These are phyloP conservation scores for Phytophthora pseudosyringae DNA, from an alignment of 352 stramenopile species.

Conservation along the genomic window DNA sequence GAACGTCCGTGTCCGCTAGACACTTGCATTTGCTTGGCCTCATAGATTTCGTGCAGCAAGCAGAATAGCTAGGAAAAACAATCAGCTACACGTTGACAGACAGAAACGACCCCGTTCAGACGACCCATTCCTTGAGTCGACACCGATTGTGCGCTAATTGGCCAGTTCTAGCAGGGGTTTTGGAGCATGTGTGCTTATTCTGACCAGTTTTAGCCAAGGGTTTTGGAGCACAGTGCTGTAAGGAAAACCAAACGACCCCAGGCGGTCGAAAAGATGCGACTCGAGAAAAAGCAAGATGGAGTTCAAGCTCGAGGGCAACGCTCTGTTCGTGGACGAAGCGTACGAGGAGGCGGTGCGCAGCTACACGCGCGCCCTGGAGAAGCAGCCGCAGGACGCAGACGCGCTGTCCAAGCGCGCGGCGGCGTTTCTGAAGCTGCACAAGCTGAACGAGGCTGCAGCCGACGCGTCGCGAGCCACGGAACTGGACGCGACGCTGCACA, in stretches of 20 bases:
- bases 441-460: constrained; percentile 53
- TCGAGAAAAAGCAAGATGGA: constrained; percentile 53
- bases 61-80: too few species aligned
- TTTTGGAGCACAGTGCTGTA: too few species aligned
- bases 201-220: too few species aligned
- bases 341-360: constrained; percentile 65
- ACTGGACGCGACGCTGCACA: constrained; percentile 53
- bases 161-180: too few species aligned
- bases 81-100: too few species aligned
- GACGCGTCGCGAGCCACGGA: constrained; percentile 61
- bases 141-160: too few species aligned
- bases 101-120: too few species aligned
- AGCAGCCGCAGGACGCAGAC: constrained; percentile 51
- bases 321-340: constrained; percentile 84
- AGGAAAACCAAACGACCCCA: neutral
- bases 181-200: too few species aligned
- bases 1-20: constrained; percentile 79
- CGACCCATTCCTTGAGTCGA: too few species aligned
- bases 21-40: neutral
- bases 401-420: constrained; percentile 73
- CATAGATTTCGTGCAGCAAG: constrained; percentile 11
- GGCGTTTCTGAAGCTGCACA: constrained; percentile 72
- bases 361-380: constrained; percentile 58
- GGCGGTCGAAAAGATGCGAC: neutral
- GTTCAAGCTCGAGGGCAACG: constrained; percentile 76